Percentiles rank a stretch among this genome's conserved stretches.
Conservation (phyloP, 768 basidiomycete genomes). For the Clathrus columnatus region DNA sequence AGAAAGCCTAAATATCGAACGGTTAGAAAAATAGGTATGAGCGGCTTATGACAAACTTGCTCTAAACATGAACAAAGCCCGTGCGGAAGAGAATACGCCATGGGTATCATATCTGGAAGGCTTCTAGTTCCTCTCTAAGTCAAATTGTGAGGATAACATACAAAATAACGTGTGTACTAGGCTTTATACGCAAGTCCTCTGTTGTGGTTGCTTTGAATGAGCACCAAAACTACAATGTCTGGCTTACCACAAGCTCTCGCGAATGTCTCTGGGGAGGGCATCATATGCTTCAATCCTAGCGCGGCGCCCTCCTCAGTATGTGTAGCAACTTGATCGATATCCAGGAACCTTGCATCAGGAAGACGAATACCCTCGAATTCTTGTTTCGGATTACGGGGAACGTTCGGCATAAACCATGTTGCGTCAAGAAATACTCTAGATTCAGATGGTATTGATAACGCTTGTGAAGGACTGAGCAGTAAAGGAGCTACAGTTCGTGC, state of each 20-base stretch:
- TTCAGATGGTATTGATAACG: background rate
- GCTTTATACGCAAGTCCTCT: constrained; percentile 67
- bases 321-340: constrained; percentile 72
- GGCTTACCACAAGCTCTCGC: constrained; percentile 70
- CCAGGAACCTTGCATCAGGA: constrained; percentile 64
- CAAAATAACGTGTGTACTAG: constrained; percentile 76
- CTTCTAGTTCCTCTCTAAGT: constrained; percentile 1
- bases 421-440: constrained; percentile 48
- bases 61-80: constrained; percentile 91
- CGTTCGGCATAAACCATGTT: constrained; percentile 93
- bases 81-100: constrained; percentile 87
- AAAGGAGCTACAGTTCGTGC: background rate
- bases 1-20: constrained; percentile 45
- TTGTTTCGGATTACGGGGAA: constrained; percentile 54
- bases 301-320: constrained; percentile 37
- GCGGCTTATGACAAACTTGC: constrained; percentile 13
- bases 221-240: background rate
- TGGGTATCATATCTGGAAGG: constrained; percentile 71
- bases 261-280: constrained; percentile 67
- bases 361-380: constrained; percentile 66
- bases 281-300: constrained; percentile 88
- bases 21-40: background rate
- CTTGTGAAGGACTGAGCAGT: constrained; percentile 5
- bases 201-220: constrained; percentile 14
- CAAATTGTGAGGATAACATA: constrained; percentile 25